phyloP scores from a whole-genome alignment of 768 basidiomycete genomes.

The Harrya chromipes region DNA sequence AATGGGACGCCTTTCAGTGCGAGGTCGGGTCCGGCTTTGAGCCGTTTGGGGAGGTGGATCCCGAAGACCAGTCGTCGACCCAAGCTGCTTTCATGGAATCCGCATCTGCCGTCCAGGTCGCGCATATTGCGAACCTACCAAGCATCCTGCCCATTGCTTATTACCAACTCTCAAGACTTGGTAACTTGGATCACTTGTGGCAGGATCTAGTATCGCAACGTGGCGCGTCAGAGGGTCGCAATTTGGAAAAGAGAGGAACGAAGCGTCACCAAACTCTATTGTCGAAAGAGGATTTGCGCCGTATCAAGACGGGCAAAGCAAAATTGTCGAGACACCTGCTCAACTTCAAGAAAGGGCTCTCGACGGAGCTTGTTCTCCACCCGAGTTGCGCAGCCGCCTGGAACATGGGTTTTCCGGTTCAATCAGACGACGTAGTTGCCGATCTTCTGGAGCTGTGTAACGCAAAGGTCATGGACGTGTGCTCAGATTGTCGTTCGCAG shows the following conservation, averaged over 20 bases:
- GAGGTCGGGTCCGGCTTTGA: neutral
- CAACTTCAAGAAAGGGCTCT: neutral
- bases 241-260: neutral
- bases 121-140: conserved; percentile 5
- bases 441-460: conserved; percentile 2
- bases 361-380: conserved; percentile 1
- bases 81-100: neutral
- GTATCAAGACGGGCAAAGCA: neutral
- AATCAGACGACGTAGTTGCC: neutral
- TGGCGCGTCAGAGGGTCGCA: neutral
- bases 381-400: neutral
- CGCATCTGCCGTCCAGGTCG: conserved; percentile 2
- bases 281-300: conserved; percentile 3
- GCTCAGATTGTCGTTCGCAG: neutral
- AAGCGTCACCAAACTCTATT: neutral
- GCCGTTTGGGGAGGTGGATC: neutral
- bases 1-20: conserved; percentile 5
- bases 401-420: neutral
- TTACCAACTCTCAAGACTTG: conserved; percentile 2
- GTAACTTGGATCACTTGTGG: neutral
- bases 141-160: neutral
- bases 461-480: neutral
- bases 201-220: neutral
- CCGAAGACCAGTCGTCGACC: neutral
- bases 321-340: neutral